phyloP scores from a whole-genome alignment of 2,329 filamentous ascomycete species.

The Trichoderma asperellum region DNA sequence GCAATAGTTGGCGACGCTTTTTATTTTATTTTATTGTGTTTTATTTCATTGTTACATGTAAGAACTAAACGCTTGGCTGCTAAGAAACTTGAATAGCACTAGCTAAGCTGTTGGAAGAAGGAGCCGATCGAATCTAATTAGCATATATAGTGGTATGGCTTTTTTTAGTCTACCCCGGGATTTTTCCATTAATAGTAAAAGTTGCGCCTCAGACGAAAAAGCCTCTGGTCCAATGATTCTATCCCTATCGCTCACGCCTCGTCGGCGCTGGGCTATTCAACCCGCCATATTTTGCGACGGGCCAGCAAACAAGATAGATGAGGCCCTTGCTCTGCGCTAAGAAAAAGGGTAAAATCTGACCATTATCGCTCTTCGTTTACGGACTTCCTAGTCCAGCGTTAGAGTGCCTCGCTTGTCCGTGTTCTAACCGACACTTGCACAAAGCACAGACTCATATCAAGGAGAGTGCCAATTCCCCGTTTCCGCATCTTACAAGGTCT shows the following conservation, averaged over 20 bases:
- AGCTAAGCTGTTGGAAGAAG: neutral
- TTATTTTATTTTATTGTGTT: too few relatives aligned
- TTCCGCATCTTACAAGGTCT: neutral
- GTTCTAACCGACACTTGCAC: neutral
- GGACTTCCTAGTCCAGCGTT: neutral
- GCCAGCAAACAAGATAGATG: neutral
- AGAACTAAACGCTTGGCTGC: neutral
- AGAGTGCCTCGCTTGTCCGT: neutral
- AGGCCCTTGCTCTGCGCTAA: neutral
- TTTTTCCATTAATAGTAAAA: constrained; percentile 14
- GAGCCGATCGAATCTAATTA: neutral
- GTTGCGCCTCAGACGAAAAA: neutral
- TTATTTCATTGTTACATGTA: neutral
- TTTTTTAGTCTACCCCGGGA: neutral
- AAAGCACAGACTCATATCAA: too few relatives aligned
- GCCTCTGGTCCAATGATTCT: neutral
- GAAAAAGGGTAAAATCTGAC: neutral
- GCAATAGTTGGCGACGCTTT: neutral
- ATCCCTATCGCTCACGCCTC: neutral
- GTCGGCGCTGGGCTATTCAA: neutral
- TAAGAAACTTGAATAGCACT: neutral
- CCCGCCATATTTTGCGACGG: neutral
- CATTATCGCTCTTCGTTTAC: neutral
- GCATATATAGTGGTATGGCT: neutral
- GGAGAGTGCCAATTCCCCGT: too few relatives aligned